A percentile compares a stretch with the other conserved stretches of the same genome.
Evolutionary conservation across 1,284 basidiomycete species (phyloP).

Genomic region (Ceratobasidium sp.): DNA sequence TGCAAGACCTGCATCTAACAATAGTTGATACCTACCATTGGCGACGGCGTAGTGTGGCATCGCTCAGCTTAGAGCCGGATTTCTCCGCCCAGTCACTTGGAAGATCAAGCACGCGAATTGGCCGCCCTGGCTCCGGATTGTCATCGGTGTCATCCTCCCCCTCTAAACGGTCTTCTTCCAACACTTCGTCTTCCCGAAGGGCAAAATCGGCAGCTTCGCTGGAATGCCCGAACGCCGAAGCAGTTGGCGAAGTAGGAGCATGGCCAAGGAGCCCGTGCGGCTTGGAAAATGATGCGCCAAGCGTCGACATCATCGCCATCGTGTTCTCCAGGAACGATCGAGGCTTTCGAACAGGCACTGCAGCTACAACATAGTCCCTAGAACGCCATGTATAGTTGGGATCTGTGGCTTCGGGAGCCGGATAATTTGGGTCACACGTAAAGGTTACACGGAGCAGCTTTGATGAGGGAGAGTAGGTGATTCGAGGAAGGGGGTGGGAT

Average conservation of each 20-base stretch:
- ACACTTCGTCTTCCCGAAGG: conserved; percentile 72
- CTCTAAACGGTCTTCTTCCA: conserved; percentile 70
- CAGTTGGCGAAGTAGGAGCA: conserved; percentile 48
- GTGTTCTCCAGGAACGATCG: conserved; percentile 68
- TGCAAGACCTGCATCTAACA: conserved; percentile 38
- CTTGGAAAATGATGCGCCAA: conserved; percentile 53
- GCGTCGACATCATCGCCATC: conserved; percentile 63
- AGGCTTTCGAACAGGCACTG: conserved; percentile 69
- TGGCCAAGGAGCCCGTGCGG: conserved; percentile 55
- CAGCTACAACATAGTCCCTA: conserved; percentile 66
- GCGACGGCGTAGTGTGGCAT: conserved; percentile 49
- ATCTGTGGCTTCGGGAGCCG: conserved; percentile 45
- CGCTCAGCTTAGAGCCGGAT: conserved; percentile 30
- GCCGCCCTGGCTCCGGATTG: conserved; percentile 59
- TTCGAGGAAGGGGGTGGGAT: conserved; percentile 76
- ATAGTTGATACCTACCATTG: conserved; percentile 48
- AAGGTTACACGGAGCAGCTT: conserved; percentile 69
- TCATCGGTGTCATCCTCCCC: conserved; percentile 80
- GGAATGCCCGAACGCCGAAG: conserved; percentile 59
- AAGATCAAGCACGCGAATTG: conserved; percentile 55
- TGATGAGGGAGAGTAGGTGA: conserved; percentile 62
- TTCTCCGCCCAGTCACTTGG: conserved; percentile 46
- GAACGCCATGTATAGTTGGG: conserved; percentile 60
- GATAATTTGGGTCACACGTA: conserved; percentile 66
- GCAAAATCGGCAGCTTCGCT: conserved; percentile 73